Base-by-base conservation (phyloP, 495 filamentous ascomycete species). In the Neurospora sp. region DNA sequence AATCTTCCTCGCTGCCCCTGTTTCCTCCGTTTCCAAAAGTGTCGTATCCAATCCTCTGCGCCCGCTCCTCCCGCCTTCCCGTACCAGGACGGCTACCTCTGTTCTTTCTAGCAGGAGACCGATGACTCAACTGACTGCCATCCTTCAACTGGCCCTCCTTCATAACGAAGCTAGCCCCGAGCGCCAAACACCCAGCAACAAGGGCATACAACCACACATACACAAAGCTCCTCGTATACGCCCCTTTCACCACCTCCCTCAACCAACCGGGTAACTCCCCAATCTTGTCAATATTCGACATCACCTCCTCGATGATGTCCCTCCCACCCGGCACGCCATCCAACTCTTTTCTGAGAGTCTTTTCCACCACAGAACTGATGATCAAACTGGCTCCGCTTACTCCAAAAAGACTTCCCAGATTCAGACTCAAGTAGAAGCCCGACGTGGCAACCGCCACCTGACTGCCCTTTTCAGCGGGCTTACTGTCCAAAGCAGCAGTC, bases 271-370 rank as follows among this genome's bases (percentile, higher is more conserved):
- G 74, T n/a, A 75, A 40, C 38, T 61, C 27, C 27, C 71, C 41
- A 48, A 75, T 75, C 16, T 18, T 38, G 66, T 75, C 74, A 40
- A 75, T 69, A 35, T 72, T 73, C n/a, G 74, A 75, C 20, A 44
- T 71, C 8, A 75, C 70, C 12, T 72, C 69, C 12, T 40, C 38
- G 18, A 75, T 72, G 12, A 75, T 74, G 0, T 69, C 7, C 14
- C 5, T 68, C 1, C 18, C 44, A 1, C 48, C 68, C 10, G 72
- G 74, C 27, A 74, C 1, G 0, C 41, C 74, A 16, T 59, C 12
- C 38, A 75, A 12, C 10, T 38, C n/a, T 18, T 74, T 44, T 20
- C 41, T 42, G 10, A 75, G 35, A 1, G 61, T 42, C 14, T 44
- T 42, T 20, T 75, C 72, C 0, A 75, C 74, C 7, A 70, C 73